Base-by-base conservation (phyloP, 2,329 filamentous ascomycete genomes). In the Aspergillus carbonarius region DNA sequence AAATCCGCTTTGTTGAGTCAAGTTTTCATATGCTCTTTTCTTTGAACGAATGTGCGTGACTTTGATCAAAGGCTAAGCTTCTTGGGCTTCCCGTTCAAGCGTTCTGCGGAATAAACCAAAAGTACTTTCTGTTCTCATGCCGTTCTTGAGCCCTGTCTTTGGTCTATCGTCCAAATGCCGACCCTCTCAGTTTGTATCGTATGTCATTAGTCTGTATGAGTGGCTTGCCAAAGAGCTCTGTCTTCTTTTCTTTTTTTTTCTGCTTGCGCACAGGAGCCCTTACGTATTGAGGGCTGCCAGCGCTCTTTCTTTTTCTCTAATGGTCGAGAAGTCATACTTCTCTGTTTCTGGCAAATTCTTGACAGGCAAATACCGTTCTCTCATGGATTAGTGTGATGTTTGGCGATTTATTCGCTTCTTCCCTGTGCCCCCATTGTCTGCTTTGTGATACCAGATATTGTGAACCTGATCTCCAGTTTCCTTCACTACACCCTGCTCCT, bases 1-100 rank as follows among this genome's bases (percentile, higher is more conserved):
- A 72, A 74, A 70, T 74, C 69, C 70, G 71, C 68, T 64, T 67
- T 69, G 67, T 71, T 72, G 68, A 65, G 64, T 70, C 69, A 66
- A 71, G 59, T 70, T 66, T 58, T 68, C 60, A 55, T 66, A 63
- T 69, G 60, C 61, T 67, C 57, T 61, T 61, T 62, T 64, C 64
- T 62, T 67, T 60, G 67, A 66, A 69, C 65, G 68, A 66, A 67
- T 70, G 66, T 73, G 66, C 65, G 61, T 63, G 62, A 63, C 62
- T 68, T 62, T 65, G 60, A 66, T 68, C 66, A 55, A 68, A 61
- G 70, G 63, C 64, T 67, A 63, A 70, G 62, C 65, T 67, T 60
- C 61, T 73, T 73, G 70, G 68, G 67, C 63, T 70, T 66, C 63
- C 65, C 61, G 68, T 67, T 70, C 62, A 61, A 68, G 64, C 63